These are phyloP conservation scores for Annona cherimola DNA, from an alignment of 164 flowering plant species.

Conservation along the genomic window DNA sequence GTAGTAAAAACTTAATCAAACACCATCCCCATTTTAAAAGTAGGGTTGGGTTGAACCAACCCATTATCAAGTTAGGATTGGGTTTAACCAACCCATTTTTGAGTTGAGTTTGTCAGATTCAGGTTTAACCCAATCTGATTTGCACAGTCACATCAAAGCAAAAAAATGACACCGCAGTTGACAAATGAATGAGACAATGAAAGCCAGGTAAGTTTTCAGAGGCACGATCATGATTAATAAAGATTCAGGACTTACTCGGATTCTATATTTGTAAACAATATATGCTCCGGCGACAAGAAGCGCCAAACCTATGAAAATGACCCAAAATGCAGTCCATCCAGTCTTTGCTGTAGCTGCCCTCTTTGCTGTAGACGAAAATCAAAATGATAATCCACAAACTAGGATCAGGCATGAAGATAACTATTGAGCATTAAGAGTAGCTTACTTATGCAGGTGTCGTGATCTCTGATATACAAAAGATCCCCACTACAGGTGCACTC, in stretches of 20 bases:
- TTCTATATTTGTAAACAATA: constrained; percentile 79
- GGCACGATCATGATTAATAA: too few species aligned
- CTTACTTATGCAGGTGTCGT: constrained; percentile 90
- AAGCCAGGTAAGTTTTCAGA: too few species aligned
- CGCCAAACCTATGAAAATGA: constrained; percentile 61
- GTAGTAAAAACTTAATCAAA: too few species aligned
- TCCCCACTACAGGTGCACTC: constrained; percentile 73
- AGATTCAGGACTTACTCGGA: constrained; percentile 52
- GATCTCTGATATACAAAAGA: constrained; percentile 77
- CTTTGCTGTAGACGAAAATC: constrained; percentile 50
- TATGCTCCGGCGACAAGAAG: constrained; percentile 76
- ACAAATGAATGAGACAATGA: too few species aligned
- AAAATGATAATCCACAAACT: constrained; percentile 6
- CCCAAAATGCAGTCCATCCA: constrained; percentile 83
- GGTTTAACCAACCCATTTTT: too few species aligned
- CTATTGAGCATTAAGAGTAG: not conserved
- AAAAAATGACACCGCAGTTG: too few species aligned
- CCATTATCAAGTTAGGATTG: too few species aligned
- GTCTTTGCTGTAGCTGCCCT: constrained; percentile 40
- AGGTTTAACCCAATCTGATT: too few species aligned
- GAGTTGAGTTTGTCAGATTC: too few species aligned
- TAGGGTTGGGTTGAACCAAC: too few species aligned
- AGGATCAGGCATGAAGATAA: constrained; percentile 1
- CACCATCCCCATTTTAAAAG: too few species aligned
- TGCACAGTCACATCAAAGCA: too few species aligned